Base-by-base conservation (phyloP, 1,139 yeast species). In the Yamadazyma dushanensis region DNA sequence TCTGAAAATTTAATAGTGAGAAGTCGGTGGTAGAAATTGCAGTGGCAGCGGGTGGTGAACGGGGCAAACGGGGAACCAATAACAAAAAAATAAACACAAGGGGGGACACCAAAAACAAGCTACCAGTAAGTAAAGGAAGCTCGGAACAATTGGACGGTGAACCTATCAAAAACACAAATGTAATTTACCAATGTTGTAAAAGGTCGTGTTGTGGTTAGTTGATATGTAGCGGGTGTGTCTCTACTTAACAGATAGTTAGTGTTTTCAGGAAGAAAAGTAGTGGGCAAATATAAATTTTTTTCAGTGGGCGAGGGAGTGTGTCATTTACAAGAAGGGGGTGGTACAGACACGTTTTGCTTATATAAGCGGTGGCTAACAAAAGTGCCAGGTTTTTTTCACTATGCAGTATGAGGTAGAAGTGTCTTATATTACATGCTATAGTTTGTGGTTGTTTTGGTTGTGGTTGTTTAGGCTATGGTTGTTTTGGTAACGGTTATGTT, bases 281-380 rank as follows among this genome's bases (percentile, higher is more conserved):
- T 29, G 32, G 29, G 34, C 26, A 25, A 25, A 25, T 14, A 31
- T 24, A 31, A 24, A 24, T 22, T 22, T 31, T 31, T 25, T 31
- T 24, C 15, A 13, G 13, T 8, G 27, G 34, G 34, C 25, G 27
- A 25, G 34, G 34, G 28, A 20, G 26, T 29, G n/a, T n/a, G 26
- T 29, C 18, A 29, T 18, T 10, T 20, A 29, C 32, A 29, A 29
- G 20, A 16, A 8, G 26, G 18, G 9, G 4, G 8, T 25, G 27
- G 27, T 25, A 15, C 11, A 9, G n/a, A 13, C 27, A 25, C 27
- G 27, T 21, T 21, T 21, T 21, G 6, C n/a, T 21, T 10, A 10
- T 21, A 21, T n/a, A 13, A 21, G 24, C n/a, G 24, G 5, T 9
- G 21, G 8, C 21, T 7, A 7, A 9, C n/a, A n/a, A n/a, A n/a